These are phyloP conservation scores for Salvia sclarea DNA, from an alignment of 305 asterid genomes.

Conservation along the genomic window DNA sequence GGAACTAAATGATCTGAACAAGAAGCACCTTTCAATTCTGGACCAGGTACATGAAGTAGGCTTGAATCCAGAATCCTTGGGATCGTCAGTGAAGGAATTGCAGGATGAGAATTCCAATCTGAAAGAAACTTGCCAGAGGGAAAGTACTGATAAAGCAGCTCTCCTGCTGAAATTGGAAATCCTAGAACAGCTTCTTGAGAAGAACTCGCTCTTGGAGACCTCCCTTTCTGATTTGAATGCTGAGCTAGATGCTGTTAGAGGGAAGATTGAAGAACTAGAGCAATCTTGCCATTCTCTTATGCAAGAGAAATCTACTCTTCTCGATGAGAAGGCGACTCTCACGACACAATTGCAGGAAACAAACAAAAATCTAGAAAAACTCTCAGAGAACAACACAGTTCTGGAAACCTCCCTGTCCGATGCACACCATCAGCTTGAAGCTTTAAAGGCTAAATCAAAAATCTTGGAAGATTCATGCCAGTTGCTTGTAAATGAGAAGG, in stretches of 20 bases:
- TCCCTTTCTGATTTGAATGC: slow-evolving; percentile 80
- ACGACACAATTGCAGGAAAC: slow-evolving; percentile 54
- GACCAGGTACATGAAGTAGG: slow-evolving; percentile 74
- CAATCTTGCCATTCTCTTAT: slow-evolving; percentile 62
- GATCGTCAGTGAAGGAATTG: slow-evolving; percentile 63
- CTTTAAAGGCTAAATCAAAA: slow-evolving; percentile 58
- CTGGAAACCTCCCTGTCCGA: slow-evolving; percentile 67
- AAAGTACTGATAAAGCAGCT: slow-evolving; percentile 63
- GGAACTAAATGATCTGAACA: slow-evolving; percentile 71
- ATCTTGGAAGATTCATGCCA: slow-evolving; percentile 76
- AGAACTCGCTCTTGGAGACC: slow-evolving; percentile 78
- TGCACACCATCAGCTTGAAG: slow-evolving; percentile 66
- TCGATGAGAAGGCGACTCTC: slow-evolving; percentile 62
- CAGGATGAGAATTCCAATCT: slow-evolving; percentile 60
- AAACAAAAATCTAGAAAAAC: slow-evolving; percentile 63
- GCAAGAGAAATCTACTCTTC: slow-evolving; percentile 65
- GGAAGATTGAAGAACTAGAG: slow-evolving; percentile 65
- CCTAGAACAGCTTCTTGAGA: slow-evolving; percentile 83
- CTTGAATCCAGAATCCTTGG: slow-evolving; percentile 58
- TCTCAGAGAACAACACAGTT: slow-evolving; percentile 65
- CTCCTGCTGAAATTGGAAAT: slow-evolving; percentile 67
- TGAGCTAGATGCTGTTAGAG: slow-evolving; percentile 78
- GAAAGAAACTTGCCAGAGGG: slow-evolving; percentile 60
- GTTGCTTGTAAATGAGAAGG: slow-evolving; percentile 71
- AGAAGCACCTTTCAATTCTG: slow-evolving; percentile 56